phyloP scores from a whole-genome alignment of 2,329 filamentous ascomycete species.

The Aspergillus ruber region DNA sequence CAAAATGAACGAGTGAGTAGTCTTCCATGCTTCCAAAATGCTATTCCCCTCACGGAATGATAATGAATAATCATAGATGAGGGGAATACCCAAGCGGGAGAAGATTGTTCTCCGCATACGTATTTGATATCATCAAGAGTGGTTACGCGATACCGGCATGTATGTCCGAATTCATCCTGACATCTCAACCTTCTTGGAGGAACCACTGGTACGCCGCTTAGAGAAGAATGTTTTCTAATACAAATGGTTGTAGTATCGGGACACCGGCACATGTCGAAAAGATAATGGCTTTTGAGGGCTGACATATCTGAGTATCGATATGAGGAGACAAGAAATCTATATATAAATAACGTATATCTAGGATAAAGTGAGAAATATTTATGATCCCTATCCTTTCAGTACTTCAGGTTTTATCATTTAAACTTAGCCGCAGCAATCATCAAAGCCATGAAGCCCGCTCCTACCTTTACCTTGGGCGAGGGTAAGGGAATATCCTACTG shows the following conservation, averaged over 20 bases:
- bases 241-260: neutral
- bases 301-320: neutral
- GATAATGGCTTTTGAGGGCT: neutral
- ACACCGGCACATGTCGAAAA: neutral
- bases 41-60: neutral
- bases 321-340: neutral
- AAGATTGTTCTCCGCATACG: neutral
- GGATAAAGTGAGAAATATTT: neutral
- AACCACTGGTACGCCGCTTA: neutral
- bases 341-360: neutral
- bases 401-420: neutral
- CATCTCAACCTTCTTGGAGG: neutral
- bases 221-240: neutral
- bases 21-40: neutral
- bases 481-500: neutral
- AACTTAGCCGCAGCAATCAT: neutral
- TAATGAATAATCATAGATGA: neutral
- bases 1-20: neutral
- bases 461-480: neutral
- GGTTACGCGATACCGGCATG: neutral
- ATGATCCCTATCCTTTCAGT: neutral
- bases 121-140: neutral
- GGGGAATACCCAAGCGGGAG: neutral
- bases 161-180: neutral
- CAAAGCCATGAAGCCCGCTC: neutral